Evolutionary conservation across 2,329 filamentous ascomycete species (phyloP).

Genomic region (Westerdykella aurantiaca): DNA sequence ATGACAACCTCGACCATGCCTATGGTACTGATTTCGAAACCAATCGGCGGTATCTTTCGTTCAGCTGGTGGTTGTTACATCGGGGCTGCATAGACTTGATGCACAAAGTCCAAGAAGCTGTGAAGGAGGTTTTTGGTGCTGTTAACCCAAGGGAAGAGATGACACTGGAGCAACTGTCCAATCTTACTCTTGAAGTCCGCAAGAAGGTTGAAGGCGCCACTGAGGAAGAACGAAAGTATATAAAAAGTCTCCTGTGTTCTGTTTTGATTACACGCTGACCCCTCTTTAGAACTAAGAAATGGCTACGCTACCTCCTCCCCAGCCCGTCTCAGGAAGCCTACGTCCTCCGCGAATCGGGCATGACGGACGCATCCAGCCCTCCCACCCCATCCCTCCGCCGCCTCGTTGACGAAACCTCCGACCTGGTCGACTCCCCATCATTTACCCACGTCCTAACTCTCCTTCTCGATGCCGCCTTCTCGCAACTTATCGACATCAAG

Average conservation of each 20-base stretch:
- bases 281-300: conserved; percentile 52
- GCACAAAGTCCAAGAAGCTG: conserved; percentile 74
- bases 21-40: conserved; percentile 95
- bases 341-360: conserved; percentile 80
- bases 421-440: conserved; percentile 87
- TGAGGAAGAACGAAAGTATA: conserved; percentile 55
- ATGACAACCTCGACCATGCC: conserved; percentile 72
- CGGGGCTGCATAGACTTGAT: conserved; percentile 80
- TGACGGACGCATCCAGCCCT: conserved; percentile 45
- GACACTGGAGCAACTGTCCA: conserved; percentile 70
- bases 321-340: conserved; percentile 70
- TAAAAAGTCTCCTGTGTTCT: background rate
- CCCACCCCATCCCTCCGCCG: conserved; percentile 60
- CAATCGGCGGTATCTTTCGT: conserved; percentile 88
- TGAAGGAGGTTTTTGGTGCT: conserved; percentile 82
- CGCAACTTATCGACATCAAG: conserved; percentile 74
- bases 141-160: conserved; percentile 86
- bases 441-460: conserved; percentile 82
- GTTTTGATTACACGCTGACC: conserved; percentile 8
- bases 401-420: conserved; percentile 89
- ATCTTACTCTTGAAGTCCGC: conserved; percentile 76
- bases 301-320: conserved; percentile 81
- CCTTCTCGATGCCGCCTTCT: conserved; percentile 82
- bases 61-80: conserved; percentile 97
- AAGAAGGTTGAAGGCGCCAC: conserved; percentile 75